phyloP scores from a whole-genome alignment of 495 filamentous ascomycete species.

The Hypomontagnella submonticulosa region DNA sequence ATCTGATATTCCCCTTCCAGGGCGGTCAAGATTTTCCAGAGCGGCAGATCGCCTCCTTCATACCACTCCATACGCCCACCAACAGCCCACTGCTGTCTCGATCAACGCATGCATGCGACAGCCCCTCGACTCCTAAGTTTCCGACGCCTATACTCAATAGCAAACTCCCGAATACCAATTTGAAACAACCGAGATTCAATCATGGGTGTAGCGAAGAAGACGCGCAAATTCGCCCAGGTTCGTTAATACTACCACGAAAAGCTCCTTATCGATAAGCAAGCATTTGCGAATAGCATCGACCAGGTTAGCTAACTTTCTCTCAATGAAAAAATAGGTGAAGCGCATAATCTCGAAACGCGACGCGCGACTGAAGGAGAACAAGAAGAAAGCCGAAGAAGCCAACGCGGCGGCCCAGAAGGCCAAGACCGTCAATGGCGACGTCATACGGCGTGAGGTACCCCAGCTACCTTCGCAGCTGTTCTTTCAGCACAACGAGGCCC shows the following conservation, averaged over 20 bases:
- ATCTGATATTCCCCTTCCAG: slow-evolving; percentile 43
- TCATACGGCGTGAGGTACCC: slow-evolving; percentile 74
- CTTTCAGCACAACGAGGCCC: slow-evolving; percentile 92
- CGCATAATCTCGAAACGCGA: slow-evolving; percentile 71
- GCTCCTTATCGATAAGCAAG: slow-evolving; percentile 38
- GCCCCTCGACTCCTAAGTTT: neutral
- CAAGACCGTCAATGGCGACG: slow-evolving; percentile 57
- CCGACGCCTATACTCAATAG: neutral
- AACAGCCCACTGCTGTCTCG: neutral
- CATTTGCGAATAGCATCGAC: slow-evolving; percentile 1
- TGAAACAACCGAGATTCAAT: slow-evolving; percentile 30
- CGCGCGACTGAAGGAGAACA: slow-evolving; percentile 67
- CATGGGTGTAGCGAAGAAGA: slow-evolving; percentile 74
- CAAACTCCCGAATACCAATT: neutral
- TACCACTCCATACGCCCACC: neutral
- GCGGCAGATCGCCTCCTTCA: slow-evolving; percentile 28
- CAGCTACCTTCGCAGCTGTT: slow-evolving; percentile 89
- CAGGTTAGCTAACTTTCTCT: slow-evolving; percentile 3
- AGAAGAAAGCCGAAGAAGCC: slow-evolving; percentile 62
- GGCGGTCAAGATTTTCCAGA: slow-evolving; percentile 42
- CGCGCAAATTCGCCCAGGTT: slow-evolving; percentile 65
- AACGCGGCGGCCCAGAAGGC: slow-evolving; percentile 62
- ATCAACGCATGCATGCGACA: neutral
- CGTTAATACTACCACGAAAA: neutral
- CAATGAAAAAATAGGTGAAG: slow-evolving; percentile 60